Evolutionary conservation across 2,329 filamentous ascomycete genomes (phyloP).

Genomic region (Xylariomycetidae sp.): DNA sequence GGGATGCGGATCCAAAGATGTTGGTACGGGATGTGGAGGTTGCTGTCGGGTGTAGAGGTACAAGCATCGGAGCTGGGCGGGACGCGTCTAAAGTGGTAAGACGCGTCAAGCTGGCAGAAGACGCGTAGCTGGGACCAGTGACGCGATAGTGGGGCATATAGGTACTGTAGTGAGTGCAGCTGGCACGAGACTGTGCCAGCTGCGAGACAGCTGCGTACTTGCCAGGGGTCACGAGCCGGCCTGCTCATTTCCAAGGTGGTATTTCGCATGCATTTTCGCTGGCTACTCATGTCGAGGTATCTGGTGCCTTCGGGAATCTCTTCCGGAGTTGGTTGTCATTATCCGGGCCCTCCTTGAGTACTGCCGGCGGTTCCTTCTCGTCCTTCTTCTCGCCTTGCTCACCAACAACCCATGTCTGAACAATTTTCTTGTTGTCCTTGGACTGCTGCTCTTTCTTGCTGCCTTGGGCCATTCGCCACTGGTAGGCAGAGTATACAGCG

Average conservation of each 20-base stretch:
- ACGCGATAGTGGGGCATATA: conserved; percentile 15
- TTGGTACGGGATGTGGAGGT: too few species aligned
- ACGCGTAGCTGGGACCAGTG: background rate
- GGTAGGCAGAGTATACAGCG: conserved; percentile 68
- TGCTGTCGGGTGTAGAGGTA: background rate
- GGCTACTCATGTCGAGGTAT: too few species aligned
- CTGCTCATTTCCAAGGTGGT: too few species aligned
- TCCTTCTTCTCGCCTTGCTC: conserved; percentile 24
- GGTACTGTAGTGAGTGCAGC: background rate
- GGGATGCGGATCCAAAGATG: background rate
- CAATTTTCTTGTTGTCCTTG: conserved; percentile 61
- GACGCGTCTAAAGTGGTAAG: conserved; percentile 11
- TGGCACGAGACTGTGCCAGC: background rate
- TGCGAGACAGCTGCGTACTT: background rate
- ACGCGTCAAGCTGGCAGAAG: conserved; percentile 14
- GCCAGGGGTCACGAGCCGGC: too few species aligned
- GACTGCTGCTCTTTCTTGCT: conserved; percentile 55
- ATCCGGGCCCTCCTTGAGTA: too few species aligned
- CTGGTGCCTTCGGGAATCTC: too few species aligned
- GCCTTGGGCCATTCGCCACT: conserved; percentile 63
- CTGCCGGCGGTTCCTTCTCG: conserved; percentile 7
- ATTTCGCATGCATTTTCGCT: too few species aligned
- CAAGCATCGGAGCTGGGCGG: conserved; percentile 7
- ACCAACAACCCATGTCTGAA: conserved; percentile 65
- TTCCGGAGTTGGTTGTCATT: too few species aligned